Evolutionary conservation across 345 rosid genomes (phyloP), one percentile per base, ranked within the genome.

Genomic region (Gossypioides kirkii): DNA sequence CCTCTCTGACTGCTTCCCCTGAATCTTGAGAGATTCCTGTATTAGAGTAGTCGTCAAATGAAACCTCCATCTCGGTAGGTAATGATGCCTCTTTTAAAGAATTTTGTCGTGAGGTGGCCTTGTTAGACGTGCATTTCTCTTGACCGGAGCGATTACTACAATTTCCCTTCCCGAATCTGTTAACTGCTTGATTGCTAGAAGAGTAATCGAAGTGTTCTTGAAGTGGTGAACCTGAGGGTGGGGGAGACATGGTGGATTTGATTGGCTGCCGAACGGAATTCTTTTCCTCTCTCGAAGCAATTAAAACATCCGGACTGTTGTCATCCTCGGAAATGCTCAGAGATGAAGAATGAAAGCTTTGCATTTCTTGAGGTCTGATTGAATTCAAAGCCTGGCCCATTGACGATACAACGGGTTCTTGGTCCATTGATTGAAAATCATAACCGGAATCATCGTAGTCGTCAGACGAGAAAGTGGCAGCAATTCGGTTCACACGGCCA

Each of bases 51-150:
- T 92, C 97, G 67, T 87, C 77, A 67, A 82, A 85, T 9, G 94
- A 82, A n/a, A 90, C 90, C 47, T 92, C 95, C 90, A 90, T 89
- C 86, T 90, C 96, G 45, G 85, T 80, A n/a, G 91, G 90, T 63
- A 86, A 62, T 16, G 91, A 80, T 62, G 82, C 76, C 76, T 92
- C 97, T 72, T 89, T 85, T 77, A 86, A 73, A 52, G 97, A 92
- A 80, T 90, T 91, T 82, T 89, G 96, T 66, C 89, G 79, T 32
- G 78, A 62, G 61, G 82, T 42, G 54, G 78, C 76, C 79, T 85
- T 92, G 81, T 73, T 84, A 36, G 88, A 72, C 28, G 73, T 61
- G 53, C 77, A 79, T 72, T 77, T 89, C 83, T 92, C 97, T 12
- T 91, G 89, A 60, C 89, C 98, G 4, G 91, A 83, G 56, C 93